Evolutionary conservation across 1,284 basidiomycete species (phyloP).

Genomic region (Stygiomarasmius scandens): DNA sequence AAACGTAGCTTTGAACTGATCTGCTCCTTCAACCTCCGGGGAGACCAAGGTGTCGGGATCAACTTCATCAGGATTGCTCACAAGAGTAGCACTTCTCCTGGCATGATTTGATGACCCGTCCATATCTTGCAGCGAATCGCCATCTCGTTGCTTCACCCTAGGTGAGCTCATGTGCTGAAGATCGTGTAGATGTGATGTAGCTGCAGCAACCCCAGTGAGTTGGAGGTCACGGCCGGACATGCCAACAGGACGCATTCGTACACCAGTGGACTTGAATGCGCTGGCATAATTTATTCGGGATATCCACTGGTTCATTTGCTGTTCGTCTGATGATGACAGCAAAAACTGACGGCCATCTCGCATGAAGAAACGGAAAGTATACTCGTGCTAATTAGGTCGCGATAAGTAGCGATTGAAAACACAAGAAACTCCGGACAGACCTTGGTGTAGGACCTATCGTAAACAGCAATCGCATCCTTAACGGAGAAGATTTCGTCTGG

Average conservation of each 20-base stretch:
- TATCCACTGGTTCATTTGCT: constrained; percentile 91
- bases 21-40: constrained; percentile 55
- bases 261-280: constrained; percentile 85
- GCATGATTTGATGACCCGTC: constrained; percentile 26
- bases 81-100: constrained; percentile 33
- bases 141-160: constrained; percentile 50
- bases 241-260: constrained; percentile 78
- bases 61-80: constrained; percentile 34
- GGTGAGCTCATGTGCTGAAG: constrained; percentile 45
- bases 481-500: constrained; percentile 90
- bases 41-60: constrained; percentile 46
- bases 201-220: constrained; percentile 81
- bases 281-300: constrained; percentile 93
- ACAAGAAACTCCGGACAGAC: constrained; percentile 47
- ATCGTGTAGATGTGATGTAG: constrained; percentile 77
- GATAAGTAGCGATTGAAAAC: constrained; percentile 15
- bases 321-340: constrained; percentile 73
- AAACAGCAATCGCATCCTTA: constrained; percentile 78
- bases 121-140: constrained; percentile 37
- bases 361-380: constrained; percentile 82
- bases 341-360: constrained; percentile 81
- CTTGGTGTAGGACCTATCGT: constrained; percentile 77
- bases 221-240: constrained; percentile 74
- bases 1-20: constrained; percentile 80
- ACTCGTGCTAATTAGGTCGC: constrained; percentile 49